Evolutionary conservation across 2,329 filamentous ascomycete species (phyloP), one percentile per base, ranked within the genome.

Genomic region (Blastomyces gilchristii): DNA sequence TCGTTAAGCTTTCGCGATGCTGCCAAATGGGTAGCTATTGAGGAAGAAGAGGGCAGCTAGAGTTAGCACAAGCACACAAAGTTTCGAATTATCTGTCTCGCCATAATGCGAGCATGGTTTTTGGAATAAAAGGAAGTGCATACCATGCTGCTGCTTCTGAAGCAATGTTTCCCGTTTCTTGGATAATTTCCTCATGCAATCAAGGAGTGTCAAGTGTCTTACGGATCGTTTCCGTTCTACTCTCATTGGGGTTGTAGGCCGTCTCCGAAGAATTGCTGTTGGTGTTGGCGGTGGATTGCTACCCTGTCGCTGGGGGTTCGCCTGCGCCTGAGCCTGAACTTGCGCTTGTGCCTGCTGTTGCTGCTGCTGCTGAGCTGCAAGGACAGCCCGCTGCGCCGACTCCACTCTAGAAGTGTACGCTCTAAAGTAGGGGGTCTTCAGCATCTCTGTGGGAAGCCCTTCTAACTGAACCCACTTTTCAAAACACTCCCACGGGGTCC

Each of bases 401-500:
- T 88, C 85, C 53, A 88, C 77, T 49, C 86, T 78, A 62, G 82
- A 79, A 65, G 85, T 84, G 69, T 87, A 88, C 12, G 84, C 85
- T 71, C 91, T 90, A 81, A 97, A 99, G 73, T 97, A 99, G 54
- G 92, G 88, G 0, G 91, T 96, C 77, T 96, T 96, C 22, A 89
- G 87, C 88, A 97, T 95, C 67, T 99, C 94, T 12, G 88, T 85
- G 4, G 94, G 93, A 47, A 97, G 80, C 0, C 92, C 91, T 76
- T 97, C 94, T 14, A 97, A 79, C 68, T 89, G 87, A 62, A 97
- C 89, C 93, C 93, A 99, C 53, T 94, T 85, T 76, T 99, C 94
- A 70, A 99, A 99, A 73, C 94, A 99, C 77, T 99, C 94, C 94
- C 94, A 99, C 0, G 93, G 91, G 2, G 93, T 97, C 58, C 94